Conservation (phyloP, 2,329 filamentous ascomycete genomes). For the Ophiostoma australiae region DNA sequence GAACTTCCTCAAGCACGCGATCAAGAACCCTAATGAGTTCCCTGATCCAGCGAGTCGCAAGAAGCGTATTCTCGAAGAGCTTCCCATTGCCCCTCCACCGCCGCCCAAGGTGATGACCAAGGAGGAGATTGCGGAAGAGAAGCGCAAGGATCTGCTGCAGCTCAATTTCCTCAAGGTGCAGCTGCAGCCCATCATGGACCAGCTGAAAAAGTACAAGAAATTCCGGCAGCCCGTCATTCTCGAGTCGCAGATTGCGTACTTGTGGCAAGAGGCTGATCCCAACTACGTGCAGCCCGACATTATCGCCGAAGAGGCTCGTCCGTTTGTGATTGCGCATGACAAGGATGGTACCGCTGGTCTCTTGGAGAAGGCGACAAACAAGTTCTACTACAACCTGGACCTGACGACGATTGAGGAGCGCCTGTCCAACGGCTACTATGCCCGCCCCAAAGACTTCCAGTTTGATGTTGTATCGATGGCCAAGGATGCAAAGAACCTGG, state of each 20-base stretch:
- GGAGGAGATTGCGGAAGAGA: slow-evolving; percentile 73
- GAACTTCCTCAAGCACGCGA: slow-evolving; percentile 69
- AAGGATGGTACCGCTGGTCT: slow-evolving; percentile 73
- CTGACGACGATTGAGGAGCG: slow-evolving; percentile 90
- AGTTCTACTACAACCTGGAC: slow-evolving; percentile 94
- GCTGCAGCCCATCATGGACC: slow-evolving; percentile 94
- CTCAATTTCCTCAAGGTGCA: slow-evolving; percentile 83
- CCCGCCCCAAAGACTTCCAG: slow-evolving; percentile 81
- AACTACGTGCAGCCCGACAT: slow-evolving; percentile 58
- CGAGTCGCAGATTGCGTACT: slow-evolving; percentile 67
- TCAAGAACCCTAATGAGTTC: slow-evolving; percentile 77
- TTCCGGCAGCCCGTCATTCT: slow-evolving; percentile 79
- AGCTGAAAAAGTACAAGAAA: slow-evolving; percentile 89
- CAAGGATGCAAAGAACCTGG: slow-evolving; percentile 75
- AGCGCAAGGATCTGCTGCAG: slow-evolving; percentile 74
- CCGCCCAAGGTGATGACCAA: slow-evolving; percentile 65
- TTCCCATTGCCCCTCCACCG: slow-evolving; percentile 69
- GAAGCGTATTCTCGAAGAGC: slow-evolving; percentile 71
- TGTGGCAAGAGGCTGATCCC: slow-evolving; percentile 79
- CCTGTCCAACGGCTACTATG: slow-evolving; percentile 95
- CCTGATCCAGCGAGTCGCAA: slow-evolving; percentile 83
- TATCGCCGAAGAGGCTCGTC: slow-evolving; percentile 56
- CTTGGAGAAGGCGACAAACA: slow-evolving; percentile 67
- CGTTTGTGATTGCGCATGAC: slow-evolving; percentile 76
- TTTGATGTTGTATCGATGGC: slow-evolving; percentile 79